These are phyloP conservation scores for Asterella californica DNA, from an alignment of 225 moss, liverwort and hornwort species.

Conservation along the genomic window DNA sequence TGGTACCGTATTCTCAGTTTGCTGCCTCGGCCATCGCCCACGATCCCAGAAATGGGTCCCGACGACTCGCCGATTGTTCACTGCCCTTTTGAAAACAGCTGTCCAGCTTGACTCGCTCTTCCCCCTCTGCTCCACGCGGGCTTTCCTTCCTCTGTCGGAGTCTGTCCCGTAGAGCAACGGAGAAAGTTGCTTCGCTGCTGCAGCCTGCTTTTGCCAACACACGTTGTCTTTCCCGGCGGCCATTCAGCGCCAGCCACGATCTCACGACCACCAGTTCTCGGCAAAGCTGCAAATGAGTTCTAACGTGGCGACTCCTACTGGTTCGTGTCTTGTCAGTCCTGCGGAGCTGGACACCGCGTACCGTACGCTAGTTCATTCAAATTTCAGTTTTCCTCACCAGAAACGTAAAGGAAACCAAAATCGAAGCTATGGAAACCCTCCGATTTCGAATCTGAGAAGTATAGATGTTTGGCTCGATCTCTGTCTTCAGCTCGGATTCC, in stretches of 20 bases:
- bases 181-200: neutral
- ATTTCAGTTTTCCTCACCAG: neutral
- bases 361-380: neutral
- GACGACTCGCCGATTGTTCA: neutral
- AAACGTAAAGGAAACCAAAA: no score
- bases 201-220: neutral
- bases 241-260: neutral
- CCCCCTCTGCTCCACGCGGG: neutral
- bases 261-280: neutral
- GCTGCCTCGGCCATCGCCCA: neutral
- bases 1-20: neutral
- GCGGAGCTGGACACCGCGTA: neutral
- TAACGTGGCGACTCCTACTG: neutral
- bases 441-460: no score
- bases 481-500: no score
- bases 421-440: no score
- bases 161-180: neutral
- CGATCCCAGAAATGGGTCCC: neutral
- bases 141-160: no score
- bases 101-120: neutral
- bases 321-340: neutral
- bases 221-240: neutral
- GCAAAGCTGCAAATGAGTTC: no score
- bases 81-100: neutral
- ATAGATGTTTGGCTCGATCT: no score